Conservation (phyloP, 331 rosid genomes). For the Acacia concinna region DNA sequence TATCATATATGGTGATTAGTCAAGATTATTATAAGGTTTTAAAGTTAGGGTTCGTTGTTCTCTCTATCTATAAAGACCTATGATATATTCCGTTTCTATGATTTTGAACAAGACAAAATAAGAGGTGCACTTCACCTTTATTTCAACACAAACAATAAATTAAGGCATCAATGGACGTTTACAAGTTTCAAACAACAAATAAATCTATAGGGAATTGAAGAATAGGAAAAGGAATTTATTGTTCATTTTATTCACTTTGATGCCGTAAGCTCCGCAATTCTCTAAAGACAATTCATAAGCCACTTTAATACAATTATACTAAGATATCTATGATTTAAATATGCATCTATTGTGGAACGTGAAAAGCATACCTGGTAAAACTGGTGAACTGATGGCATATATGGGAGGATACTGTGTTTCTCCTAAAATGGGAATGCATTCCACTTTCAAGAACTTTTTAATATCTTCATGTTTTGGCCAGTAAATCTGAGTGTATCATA, state of each 20-base stretch:
- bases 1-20: too few relatives aligned
- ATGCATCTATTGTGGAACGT: conserved; percentile 17
- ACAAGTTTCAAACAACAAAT: background rate
- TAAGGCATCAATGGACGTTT: background rate
- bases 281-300: background rate
- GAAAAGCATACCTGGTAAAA: conserved; percentile 62
- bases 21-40: too few relatives aligned
- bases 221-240: background rate
- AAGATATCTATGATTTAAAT: conserved; percentile 12
- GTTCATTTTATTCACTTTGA: background rate
- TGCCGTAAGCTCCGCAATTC: background rate
- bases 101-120: too few relatives aligned
- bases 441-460: conserved; percentile 81
- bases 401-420: conserved; percentile 73
- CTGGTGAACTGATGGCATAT: conserved; percentile 80
- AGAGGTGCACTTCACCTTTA: too few relatives aligned
- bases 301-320: background rate
- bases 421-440: conserved; percentile 70
- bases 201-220: background rate
- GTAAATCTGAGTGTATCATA: conserved; percentile 60
- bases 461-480: conserved; percentile 89
- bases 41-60: too few relatives aligned
- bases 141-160: background rate
- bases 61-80: too few relatives aligned
- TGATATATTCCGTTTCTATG: too few relatives aligned